Conservation (phyloP, 1,284 basidiomycete genomes). For the Ceratobasidium sp. region DNA sequence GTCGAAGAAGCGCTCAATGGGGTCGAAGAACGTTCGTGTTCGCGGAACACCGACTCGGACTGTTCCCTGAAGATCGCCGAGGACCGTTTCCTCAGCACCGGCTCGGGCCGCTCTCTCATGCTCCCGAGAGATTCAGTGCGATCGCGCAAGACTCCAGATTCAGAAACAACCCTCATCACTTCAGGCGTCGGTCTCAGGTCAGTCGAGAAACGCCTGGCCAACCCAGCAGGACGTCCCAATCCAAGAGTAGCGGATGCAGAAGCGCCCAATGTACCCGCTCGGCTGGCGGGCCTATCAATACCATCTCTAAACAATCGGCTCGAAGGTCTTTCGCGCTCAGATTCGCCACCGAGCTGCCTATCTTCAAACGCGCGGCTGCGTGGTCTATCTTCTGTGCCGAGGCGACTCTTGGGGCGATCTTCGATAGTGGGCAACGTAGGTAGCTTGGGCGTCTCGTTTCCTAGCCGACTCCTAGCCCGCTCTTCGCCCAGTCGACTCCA, state of each 20-base stretch:
- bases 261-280: constrained; percentile 1
- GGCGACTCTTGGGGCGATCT: constrained; percentile 5
- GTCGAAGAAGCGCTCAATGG: constrained; percentile 26
- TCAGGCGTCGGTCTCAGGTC: constrained; percentile 16
- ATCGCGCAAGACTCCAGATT: constrained; percentile 9
- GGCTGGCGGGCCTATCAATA: constrained; percentile 23
- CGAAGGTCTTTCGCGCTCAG: constrained; percentile 21
- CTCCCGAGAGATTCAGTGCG: background rate
- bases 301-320: constrained; percentile 29
- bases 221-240: constrained; percentile 19
- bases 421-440: background rate
- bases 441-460: background rate
- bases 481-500: constrained; percentile 25
- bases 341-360: background rate
- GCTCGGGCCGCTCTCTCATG: constrained; percentile 13
- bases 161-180: constrained; percentile 12
- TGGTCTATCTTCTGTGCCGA: background rate
- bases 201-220: constrained; percentile 24
- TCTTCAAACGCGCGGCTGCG: constrained; percentile 5
- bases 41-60: background rate
- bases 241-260: constrained; percentile 3
- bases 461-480: background rate
- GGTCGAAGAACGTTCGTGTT: constrained; percentile 11
- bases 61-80: constrained; percentile 12
- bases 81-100: constrained; percentile 13